Base-by-base conservation (phyloP, 805 yeast genomes). In the Candida rishiriensis region DNA sequence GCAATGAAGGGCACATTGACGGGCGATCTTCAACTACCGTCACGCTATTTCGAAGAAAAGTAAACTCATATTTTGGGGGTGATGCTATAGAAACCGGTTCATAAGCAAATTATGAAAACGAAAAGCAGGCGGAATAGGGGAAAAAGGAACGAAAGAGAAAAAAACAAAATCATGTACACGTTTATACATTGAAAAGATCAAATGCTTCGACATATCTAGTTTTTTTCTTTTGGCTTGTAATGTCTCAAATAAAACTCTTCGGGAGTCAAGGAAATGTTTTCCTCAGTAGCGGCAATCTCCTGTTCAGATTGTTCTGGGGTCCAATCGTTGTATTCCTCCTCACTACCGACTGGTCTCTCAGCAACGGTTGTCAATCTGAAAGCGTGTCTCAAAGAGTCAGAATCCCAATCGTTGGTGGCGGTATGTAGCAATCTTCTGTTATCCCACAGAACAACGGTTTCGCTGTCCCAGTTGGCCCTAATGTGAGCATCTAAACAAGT, bases 381-480 rank as follows among this genome's bases (percentile, higher is more conserved):
- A 10, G 85, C 86, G 53, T 85, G 91, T 63, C 93, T 76, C 18
- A 78, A 71, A 34, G 73, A 76, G 14, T 84, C 81, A 38, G 76
- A 71, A 52, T 76, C 83, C 83, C 87, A 85, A 56, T 85, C 91
- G 43, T 78, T 74, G 14, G 81, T 71, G 13, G 89, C 88, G 12
- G 85, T 70, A 61, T 85, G 93, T 21, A 76, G 65, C 10, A 80
- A 75, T 57, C 83, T 70, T 60, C 93, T 78, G 70, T 85, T 85
- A 57, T 85, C 93, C 91, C 91, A 85, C 26, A 83, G 63, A 15
- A 81, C 87, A 41, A 85, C 83, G 1, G 88, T 76, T 40, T 76
- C 74, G 42, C 82, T 81, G 57, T 79, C 83, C 85, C 88, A 85
- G 43, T 63, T 72, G 38, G 87, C 86, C 58, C 90, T 75, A 42